phyloP scores from a whole-genome alignment of 176 grass and related monocot genomes.

The Aegilops bicornis region DNA sequence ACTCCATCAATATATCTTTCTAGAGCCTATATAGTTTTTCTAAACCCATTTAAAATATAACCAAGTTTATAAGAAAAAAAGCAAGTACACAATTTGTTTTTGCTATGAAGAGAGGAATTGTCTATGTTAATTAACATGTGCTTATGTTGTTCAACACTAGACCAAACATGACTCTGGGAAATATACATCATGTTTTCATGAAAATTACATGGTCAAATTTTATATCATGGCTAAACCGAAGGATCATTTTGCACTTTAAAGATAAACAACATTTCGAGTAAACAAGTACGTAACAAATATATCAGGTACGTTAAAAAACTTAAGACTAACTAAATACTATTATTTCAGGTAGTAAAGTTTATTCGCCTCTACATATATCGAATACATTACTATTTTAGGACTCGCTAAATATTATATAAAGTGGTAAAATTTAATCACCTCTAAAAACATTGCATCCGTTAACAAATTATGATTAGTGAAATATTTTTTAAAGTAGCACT shows the following conservation, averaged over 20 bases:
- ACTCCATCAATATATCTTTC: not conserved
- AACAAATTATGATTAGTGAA: not conserved
- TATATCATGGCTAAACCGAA: not conserved
- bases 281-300: not conserved
- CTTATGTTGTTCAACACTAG: not conserved
- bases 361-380: not conserved
- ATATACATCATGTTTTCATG: not conserved
- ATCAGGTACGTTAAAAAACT: not conserved
- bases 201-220: not conserved
- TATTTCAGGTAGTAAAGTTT: not conserved
- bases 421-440: not conserved
- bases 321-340: not conserved
- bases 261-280: not conserved
- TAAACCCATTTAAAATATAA: not conserved
- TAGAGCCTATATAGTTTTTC: not conserved
- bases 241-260: not conserved
- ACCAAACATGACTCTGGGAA: not conserved
- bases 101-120: not conserved
- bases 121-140: not conserved
- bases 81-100: not conserved
- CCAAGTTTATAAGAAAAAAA: not conserved
- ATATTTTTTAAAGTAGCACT: too few species aligned
- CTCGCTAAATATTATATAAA: not conserved
- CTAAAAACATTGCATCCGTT: not conserved
- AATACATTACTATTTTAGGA: not conserved